Percentiles rank a stretch among this genome's conserved stretches.
Conservation (phyloP, 2,329 filamentous ascomycete genomes). For the Chaetomiaceae sp. region DNA sequence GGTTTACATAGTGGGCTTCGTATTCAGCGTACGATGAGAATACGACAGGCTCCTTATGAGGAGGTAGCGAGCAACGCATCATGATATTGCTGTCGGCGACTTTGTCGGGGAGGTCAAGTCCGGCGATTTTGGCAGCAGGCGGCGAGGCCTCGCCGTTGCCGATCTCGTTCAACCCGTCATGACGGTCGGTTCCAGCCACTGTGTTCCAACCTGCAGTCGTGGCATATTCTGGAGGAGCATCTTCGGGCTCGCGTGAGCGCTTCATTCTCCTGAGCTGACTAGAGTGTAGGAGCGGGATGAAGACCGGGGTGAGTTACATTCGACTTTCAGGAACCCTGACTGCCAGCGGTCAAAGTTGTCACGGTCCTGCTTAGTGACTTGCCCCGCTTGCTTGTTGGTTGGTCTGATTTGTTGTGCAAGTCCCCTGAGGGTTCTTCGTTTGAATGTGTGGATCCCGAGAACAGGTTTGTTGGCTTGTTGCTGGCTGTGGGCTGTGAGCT, state of each 20-base stretch:
- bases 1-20: conserved; percentile 77
- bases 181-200: background rate
- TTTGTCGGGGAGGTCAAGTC: conserved; percentile 48
- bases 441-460: no score
- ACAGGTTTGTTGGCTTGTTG: no score
- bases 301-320: conserved; percentile 14
- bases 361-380: no score
- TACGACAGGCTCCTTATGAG: conserved; percentile 64
- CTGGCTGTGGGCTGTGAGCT: no score
- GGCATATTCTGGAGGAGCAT: conserved; percentile 31
- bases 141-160: conserved; percentile 9
- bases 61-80: conserved; percentile 80
- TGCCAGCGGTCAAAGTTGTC: no score
- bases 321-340: no score
- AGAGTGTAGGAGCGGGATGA: background rate
- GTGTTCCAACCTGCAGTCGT: background rate
- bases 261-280: conserved; percentile 44
- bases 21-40: conserved; percentile 78
- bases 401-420: no score
- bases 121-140: conserved; percentile 50
- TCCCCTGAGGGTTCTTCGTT: no score
- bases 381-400: no score
- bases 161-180: background rate
- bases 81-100: conserved; percentile 33
- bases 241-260: conserved; percentile 58